phyloP scores from a whole-genome alignment of 176 grass and related monocot species.

The Carex littledalei region DNA sequence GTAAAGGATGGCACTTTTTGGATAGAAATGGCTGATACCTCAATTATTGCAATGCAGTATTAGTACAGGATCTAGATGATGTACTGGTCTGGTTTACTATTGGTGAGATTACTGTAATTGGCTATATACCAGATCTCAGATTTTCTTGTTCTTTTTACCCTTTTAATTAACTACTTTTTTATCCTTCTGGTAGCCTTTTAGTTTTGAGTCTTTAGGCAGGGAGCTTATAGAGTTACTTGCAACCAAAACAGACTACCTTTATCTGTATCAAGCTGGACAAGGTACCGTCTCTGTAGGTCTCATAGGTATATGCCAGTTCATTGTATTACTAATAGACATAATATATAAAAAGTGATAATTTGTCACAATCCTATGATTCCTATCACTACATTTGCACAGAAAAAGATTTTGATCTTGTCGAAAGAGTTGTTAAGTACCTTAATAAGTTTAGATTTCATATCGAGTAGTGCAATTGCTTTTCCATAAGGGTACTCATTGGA shows the following conservation, averaged over 20 bases:
- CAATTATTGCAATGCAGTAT: background rate
- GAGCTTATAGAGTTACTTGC: background rate
- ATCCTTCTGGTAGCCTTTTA: background rate
- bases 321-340: background rate
- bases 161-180: background rate
- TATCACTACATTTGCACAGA: background rate
- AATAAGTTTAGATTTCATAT: constrained; percentile 45
- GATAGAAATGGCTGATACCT: background rate
- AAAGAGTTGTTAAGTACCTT: constrained; percentile 35
- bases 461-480: constrained; percentile 55
- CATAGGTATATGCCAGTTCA: constrained; percentile 1
- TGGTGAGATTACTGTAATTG: background rate
- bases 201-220: background rate
- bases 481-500: constrained; percentile 60
- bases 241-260: background rate
- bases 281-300: background rate
- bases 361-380: background rate
- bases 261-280: background rate
- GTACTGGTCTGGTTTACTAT: background rate
- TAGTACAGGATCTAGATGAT: background rate
- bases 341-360: background rate
- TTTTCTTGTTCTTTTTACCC: background rate
- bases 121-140: background rate
- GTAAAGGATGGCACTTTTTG: background rate
- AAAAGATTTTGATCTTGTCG: background rate